Evolutionary conservation across 1,284 basidiomycete species (phyloP).

Genomic region (Psilocybe mexicana): DNA sequence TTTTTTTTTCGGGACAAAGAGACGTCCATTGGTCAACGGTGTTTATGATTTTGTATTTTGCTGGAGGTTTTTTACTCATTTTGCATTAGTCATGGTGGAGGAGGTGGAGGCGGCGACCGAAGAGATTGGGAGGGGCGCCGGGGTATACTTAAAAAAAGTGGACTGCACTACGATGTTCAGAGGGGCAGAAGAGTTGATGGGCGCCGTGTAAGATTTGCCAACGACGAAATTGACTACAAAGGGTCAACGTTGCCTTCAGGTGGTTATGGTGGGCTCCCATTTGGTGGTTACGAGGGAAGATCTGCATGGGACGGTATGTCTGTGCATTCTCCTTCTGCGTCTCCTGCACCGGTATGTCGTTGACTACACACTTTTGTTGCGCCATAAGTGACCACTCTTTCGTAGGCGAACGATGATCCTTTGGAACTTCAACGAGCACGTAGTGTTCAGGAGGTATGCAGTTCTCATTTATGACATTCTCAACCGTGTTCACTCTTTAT

Average conservation of each 20-base stretch:
- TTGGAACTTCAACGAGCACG: constrained; percentile 68
- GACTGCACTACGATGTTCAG: constrained; percentile 41
- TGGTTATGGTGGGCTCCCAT: constrained; percentile 18
- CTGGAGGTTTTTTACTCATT: neutral
- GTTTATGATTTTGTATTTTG: constrained; percentile 6
- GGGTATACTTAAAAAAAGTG: constrained; percentile 35
- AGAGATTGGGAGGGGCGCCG: constrained; percentile 41
- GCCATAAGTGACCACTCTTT: neutral
- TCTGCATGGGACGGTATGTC: constrained; percentile 10
- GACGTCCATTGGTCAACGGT: constrained; percentile 32
- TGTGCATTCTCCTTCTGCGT: constrained; percentile 20
- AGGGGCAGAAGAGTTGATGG: constrained; percentile 44
- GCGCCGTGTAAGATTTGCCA: constrained; percentile 49
- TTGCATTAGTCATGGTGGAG: constrained; percentile 28
- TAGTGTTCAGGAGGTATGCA: constrained; percentile 69
- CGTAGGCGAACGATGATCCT: constrained; percentile 56
- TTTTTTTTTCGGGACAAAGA: constrained; percentile 83
- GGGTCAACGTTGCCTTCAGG: constrained; percentile 28
- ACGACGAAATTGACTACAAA: constrained; percentile 39
- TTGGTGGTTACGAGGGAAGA: constrained; percentile 35
- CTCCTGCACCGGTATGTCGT: constrained; percentile 26
- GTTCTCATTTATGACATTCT: neutral
- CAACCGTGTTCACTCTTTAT: constrained; percentile 8
- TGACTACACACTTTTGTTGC: neutral
- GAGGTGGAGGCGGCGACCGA: constrained; percentile 19